Conservation (phyloP, 2,329 filamentous ascomycete genomes). For the Fusarium sp. region DNA sequence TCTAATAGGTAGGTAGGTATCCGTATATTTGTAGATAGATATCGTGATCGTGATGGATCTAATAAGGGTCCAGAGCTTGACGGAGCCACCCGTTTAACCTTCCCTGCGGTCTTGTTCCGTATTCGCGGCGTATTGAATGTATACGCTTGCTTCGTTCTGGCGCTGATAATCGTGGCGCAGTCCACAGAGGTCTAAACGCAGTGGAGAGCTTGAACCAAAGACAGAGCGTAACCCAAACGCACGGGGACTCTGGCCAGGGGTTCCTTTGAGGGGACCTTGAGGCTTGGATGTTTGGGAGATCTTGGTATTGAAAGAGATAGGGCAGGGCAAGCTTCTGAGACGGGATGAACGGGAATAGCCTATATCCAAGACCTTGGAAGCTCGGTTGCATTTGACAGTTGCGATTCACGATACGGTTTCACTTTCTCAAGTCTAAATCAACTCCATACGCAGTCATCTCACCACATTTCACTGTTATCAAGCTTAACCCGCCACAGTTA, state of each 20-base stretch:
- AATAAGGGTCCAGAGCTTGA: slow-evolving; percentile 10
- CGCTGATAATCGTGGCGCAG: slow-evolving; percentile 44
- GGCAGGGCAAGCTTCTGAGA: slow-evolving; percentile 21
- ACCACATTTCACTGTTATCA: background rate
- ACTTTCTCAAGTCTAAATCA: slow-evolving; percentile 8
- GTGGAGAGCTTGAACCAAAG: no score
- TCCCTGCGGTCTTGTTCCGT: slow-evolving; percentile 11
- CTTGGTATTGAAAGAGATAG: slow-evolving; percentile 12
- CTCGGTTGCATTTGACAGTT: slow-evolving; percentile 15
- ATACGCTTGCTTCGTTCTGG: slow-evolving; percentile 11
- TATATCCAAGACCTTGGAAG: slow-evolving; percentile 16
- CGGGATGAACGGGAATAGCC: slow-evolving; percentile 20
- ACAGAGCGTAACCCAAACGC: slow-evolving; percentile 15
- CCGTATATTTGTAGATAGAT: background rate
- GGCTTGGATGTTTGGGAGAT: slow-evolving; percentile 23
- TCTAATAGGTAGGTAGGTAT: slow-evolving; percentile 15
- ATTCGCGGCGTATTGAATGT: slow-evolving; percentile 22
- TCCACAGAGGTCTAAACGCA: background rate
- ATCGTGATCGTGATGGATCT: background rate
- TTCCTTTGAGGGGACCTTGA: background rate
- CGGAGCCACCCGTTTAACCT: slow-evolving; percentile 16
- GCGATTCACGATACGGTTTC: slow-evolving; percentile 23
- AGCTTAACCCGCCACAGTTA: slow-evolving; percentile 12
- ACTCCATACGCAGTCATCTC: slow-evolving; percentile 3
- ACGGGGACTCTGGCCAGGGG: slow-evolving; percentile 20